Evolutionary conservation across 2,329 filamentous ascomycete genomes (phyloP).

Genomic region (Aspergillus tanneri): DNA sequence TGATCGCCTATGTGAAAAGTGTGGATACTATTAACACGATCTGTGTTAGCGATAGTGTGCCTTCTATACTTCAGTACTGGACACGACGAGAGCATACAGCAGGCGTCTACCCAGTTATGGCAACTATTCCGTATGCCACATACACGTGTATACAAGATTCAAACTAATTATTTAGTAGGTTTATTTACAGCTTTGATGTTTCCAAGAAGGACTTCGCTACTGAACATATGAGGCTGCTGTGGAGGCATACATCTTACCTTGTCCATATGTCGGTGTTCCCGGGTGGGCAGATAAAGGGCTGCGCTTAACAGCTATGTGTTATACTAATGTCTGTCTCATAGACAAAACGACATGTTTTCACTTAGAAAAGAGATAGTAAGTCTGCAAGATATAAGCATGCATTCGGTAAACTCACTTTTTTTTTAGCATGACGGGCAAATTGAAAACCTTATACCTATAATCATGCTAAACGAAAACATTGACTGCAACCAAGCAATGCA

Average conservation of each 20-base stretch:
- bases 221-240: conserved; percentile 2
- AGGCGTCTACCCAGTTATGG: conserved; percentile 12
- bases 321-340: background rate
- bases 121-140: conserved; percentile 11
- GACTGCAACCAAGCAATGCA: conserved; percentile 3
- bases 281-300: no score
- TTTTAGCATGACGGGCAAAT: background rate
- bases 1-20: conserved; percentile 6
- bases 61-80: conserved; percentile 10
- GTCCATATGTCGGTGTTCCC: conserved; percentile 15
- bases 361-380: conserved; percentile 13
- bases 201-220: background rate
- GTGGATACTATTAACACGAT: conserved; percentile 11
- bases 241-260: conserved; percentile 13
- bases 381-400: no score
- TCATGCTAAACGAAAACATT: conserved; percentile 5
- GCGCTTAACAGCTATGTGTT: no score
- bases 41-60: background rate
- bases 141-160: background rate
- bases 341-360: conserved; percentile 16
- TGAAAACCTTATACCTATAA: background rate
- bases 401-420: no score
- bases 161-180: background rate
- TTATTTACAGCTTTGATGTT: conserved; percentile 7
- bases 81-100: conserved; percentile 9